phyloP scores from a whole-genome alignment of 2,329 filamentous ascomycete species.

The Lasiodiplodia gonubiensis region DNA sequence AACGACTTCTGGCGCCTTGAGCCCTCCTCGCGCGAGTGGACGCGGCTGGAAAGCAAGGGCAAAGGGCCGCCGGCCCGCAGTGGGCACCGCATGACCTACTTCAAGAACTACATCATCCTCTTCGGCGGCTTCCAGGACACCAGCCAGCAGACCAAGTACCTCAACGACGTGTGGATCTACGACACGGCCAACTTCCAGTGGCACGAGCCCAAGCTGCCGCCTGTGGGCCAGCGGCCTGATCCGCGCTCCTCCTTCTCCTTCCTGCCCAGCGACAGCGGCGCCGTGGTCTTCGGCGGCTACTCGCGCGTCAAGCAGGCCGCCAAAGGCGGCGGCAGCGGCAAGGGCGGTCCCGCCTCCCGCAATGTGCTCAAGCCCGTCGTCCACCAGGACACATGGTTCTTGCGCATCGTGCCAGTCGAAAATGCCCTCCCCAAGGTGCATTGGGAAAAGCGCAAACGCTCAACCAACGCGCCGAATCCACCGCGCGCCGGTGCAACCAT shows the following conservation, averaged over 20 bases:
- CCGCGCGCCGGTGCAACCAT: conserved; percentile 88
- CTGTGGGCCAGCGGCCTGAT: conserved; percentile 85
- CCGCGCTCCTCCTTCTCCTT: conserved; percentile 90
- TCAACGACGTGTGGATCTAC: conserved; percentile 94
- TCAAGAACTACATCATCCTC: conserved; percentile 93
- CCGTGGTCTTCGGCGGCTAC: conserved; percentile 91
- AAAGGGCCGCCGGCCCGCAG: conserved; percentile 82
- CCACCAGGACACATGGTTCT: conserved; percentile 93
- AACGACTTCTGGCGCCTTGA: conserved; percentile 98
- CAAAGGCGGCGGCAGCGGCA: conserved; percentile 54
- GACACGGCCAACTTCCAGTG: conserved; percentile 87
- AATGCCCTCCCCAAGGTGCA: conserved; percentile 73
- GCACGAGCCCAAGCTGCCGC: conserved; percentile 76
- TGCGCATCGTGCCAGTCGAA: conserved; percentile 75
- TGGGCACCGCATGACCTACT: conserved; percentile 95
- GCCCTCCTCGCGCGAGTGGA: conserved; percentile 85
- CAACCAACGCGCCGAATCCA: conserved; percentile 85
- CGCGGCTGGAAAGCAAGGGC: conserved; percentile 79
- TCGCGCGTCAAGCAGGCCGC: conserved; percentile 77
- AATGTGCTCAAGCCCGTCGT: conserved; percentile 85
- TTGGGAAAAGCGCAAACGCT: conserved; percentile 93
- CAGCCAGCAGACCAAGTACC: conserved; percentile 90
- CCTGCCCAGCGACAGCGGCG: conserved; percentile 86
- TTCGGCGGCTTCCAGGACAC: conserved; percentile 99
- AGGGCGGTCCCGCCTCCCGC: conserved; percentile 62